These are phyloP conservation scores for Auriculariales sp. DNA, from an alignment of 768 basidiomycete species.

Conservation along the genomic window DNA sequence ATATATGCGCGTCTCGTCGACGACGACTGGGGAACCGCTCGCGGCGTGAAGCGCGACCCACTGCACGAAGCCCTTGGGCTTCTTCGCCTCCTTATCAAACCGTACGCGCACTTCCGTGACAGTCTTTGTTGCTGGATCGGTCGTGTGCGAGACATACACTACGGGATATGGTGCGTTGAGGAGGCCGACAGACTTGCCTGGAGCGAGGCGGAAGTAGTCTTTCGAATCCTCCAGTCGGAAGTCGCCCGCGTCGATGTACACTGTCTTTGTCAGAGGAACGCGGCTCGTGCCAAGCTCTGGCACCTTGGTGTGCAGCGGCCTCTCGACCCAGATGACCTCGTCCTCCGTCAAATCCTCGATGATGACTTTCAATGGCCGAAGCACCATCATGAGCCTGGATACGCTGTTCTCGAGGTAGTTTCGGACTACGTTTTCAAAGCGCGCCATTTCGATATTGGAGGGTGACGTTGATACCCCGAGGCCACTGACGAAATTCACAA, in stretches of 20 bases:
- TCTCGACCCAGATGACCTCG: slow-evolving; percentile 69
- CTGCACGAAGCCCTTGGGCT: slow-evolving; percentile 90
- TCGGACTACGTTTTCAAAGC: slow-evolving; percentile 83
- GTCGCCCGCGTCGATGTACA: slow-evolving; percentile 89
- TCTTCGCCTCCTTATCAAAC: slow-evolving; percentile 59
- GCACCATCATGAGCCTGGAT: slow-evolving; percentile 81
- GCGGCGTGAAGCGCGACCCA: slow-evolving; percentile 84
- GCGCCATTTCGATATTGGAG: slow-evolving; percentile 70
- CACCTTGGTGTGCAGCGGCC: slow-evolving; percentile 88
- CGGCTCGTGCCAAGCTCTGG: slow-evolving; percentile 69
- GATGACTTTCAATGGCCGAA: slow-evolving; percentile 78
- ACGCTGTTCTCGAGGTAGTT: slow-evolving; percentile 80
- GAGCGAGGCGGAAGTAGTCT: slow-evolving; percentile 95
- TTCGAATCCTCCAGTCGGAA: slow-evolving; percentile 83
- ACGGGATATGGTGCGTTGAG: slow-evolving; percentile 89
- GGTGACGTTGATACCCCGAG: slow-evolving; percentile 85
- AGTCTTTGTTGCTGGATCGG: slow-evolving; percentile 52
- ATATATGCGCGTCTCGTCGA: slow-evolving; percentile 89
- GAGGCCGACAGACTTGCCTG: slow-evolving; percentile 92
- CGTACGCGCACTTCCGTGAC: slow-evolving; percentile 69
- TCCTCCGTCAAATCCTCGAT: slow-evolving; percentile 86
- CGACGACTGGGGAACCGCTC: slow-evolving; percentile 64
- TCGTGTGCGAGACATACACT: slow-evolving; percentile 82
- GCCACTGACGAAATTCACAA: slow-evolving; percentile 80
- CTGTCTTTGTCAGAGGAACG: slow-evolving; percentile 73